Evolutionary conservation across 2,329 filamentous ascomycete species (phyloP).

Genomic region (Fusarium austroafricanum): DNA sequence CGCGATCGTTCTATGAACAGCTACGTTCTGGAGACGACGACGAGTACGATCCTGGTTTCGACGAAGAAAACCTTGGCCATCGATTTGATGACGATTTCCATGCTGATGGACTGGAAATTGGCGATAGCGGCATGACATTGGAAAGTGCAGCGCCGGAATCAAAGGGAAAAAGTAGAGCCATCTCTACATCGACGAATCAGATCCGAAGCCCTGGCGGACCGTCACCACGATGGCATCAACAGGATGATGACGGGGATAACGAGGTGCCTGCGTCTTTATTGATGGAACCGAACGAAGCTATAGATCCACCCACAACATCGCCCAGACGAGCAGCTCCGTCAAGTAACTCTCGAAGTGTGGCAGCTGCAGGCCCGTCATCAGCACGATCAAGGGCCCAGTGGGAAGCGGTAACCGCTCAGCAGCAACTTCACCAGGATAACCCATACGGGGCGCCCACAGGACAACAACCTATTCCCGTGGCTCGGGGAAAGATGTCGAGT

Average conservation of each 20-base stretch:
- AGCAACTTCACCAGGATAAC: conserved; percentile 60
- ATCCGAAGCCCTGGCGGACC: conserved; percentile 30
- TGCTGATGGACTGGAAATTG: conserved; percentile 57
- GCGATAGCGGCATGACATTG: conserved; percentile 60
- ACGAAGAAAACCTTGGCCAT: conserved; percentile 66
- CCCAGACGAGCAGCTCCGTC: conserved; percentile 30
- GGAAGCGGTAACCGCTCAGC: conserved; percentile 65
- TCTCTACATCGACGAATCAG: conserved; percentile 13
- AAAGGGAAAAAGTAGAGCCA: conserved; percentile 32
- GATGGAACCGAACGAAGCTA: conserved; percentile 62
- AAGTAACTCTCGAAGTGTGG: conserved; percentile 24
- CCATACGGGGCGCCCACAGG: conserved; percentile 25
- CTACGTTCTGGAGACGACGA: conserved; percentile 57
- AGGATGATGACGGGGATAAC: conserved; percentile 66
- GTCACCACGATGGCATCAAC: conserved; percentile 43
- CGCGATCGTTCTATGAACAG: conserved; percentile 63
- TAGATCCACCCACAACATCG: conserved; percentile 32
- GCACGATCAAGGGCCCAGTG: conserved; percentile 63
- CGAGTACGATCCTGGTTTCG: conserved; percentile 57
- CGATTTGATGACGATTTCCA: conserved; percentile 64
- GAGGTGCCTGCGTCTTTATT: conserved; percentile 73
- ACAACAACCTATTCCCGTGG: conserved; percentile 46
- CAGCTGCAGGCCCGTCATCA: conserved; percentile 55
- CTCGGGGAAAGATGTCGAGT: conserved; percentile 47
- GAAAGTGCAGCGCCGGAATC: conserved; percentile 50